phyloP scores from a whole-genome alignment of 2,329 filamentous ascomycete species.

The Ascochyta lentis region DNA sequence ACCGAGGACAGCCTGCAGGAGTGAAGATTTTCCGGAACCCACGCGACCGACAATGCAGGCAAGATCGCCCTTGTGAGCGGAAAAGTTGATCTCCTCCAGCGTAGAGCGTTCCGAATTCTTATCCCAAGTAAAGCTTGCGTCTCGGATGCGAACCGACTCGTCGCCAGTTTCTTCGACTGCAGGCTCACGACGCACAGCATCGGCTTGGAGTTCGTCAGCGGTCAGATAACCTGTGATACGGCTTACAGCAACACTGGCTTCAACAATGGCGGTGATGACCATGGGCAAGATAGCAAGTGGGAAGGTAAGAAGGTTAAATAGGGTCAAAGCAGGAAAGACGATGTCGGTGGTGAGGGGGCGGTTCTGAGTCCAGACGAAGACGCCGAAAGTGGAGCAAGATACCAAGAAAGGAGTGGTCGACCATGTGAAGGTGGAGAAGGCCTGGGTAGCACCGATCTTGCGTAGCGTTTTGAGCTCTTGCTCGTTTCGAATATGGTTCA shows the following conservation, averaged over 20 bases:
- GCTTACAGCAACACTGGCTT: slow-evolving; percentile 89
- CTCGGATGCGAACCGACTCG: slow-evolving; percentile 81
- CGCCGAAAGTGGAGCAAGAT: slow-evolving; percentile 93
- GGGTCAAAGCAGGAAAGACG: slow-evolving; percentile 88
- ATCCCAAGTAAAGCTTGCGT: slow-evolving; percentile 95
- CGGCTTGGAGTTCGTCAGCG: slow-evolving; percentile 86
- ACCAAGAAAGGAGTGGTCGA: slow-evolving; percentile 96
- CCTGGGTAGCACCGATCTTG: slow-evolving; percentile 93
- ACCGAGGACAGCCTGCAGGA: slow-evolving; percentile 86
- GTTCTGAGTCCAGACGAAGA: slow-evolving; percentile 87
- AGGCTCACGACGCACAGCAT: slow-evolving; percentile 76
- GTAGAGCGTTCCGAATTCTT: slow-evolving; percentile 72
- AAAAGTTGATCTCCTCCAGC: slow-evolving; percentile 85
- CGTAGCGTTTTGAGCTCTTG: slow-evolving; percentile 92
- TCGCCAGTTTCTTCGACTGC: slow-evolving; percentile 79
- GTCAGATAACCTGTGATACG: slow-evolving; percentile 84
- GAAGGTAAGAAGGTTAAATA: slow-evolving; percentile 97
- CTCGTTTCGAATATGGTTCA: slow-evolving; percentile 95
- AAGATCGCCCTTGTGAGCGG: slow-evolving; percentile 88
- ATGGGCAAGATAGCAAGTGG: slow-evolving; percentile 93
- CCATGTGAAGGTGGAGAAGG: slow-evolving; percentile 97
- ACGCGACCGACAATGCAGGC: slow-evolving; percentile 93
- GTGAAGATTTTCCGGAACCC: slow-evolving; percentile 92
- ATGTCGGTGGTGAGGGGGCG: slow-evolving; percentile 88
- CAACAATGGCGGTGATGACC: slow-evolving; percentile 96